These are phyloP conservation scores for Chytriomyces sp. DNA, from an alignment of 192 early-diverging fungal genomes.

Conservation along the genomic window DNA sequence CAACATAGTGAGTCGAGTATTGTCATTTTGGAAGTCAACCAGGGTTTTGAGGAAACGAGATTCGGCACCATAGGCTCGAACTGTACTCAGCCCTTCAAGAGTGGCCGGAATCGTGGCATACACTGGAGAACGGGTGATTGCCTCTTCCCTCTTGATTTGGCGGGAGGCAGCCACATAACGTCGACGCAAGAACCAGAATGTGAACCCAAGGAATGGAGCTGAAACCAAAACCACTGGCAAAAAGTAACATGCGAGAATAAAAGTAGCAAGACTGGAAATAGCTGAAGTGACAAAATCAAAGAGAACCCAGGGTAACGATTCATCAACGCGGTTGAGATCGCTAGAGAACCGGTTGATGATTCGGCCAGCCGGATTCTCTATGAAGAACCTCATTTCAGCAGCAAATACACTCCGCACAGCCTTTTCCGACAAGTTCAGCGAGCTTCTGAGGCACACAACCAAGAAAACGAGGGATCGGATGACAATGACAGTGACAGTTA, in stretches of 20 bases:
- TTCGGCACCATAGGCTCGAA: conserved; percentile 82
- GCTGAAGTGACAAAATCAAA: not conserved
- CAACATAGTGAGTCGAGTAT: conserved; percentile 31
- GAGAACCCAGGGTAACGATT: conserved; percentile 12
- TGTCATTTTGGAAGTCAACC: conserved; percentile 33
- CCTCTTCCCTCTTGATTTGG: conserved; percentile 64
- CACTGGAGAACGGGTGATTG: conserved; percentile 54
- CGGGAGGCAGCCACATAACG: conserved; percentile 55
- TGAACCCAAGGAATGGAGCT: conserved; percentile 29
- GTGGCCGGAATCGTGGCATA: conserved; percentile 36
- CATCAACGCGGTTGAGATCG: conserved; percentile 65
- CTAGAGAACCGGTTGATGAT: conserved; percentile 60
- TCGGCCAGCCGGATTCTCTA: conserved; percentile 62
- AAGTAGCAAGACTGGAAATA: conserved; percentile 63
- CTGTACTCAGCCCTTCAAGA: conserved; percentile 60
- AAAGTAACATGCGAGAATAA: conserved; percentile 60
- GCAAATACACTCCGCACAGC: conserved; percentile 51
- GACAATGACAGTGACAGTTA: conserved; percentile 52
- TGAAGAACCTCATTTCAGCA: conserved; percentile 65
- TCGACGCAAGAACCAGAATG: conserved; percentile 49
- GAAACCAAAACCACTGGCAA: conserved; percentile 42
- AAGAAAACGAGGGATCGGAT: conserved; percentile 58
- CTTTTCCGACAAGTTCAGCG: conserved; percentile 36
- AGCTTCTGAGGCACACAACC: conserved; percentile 44
- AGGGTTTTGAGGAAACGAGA: conserved; percentile 54